phyloP scores from a whole-genome alignment of 2,329 filamentous ascomycete species.

The Colletotrichum sp. region DNA sequence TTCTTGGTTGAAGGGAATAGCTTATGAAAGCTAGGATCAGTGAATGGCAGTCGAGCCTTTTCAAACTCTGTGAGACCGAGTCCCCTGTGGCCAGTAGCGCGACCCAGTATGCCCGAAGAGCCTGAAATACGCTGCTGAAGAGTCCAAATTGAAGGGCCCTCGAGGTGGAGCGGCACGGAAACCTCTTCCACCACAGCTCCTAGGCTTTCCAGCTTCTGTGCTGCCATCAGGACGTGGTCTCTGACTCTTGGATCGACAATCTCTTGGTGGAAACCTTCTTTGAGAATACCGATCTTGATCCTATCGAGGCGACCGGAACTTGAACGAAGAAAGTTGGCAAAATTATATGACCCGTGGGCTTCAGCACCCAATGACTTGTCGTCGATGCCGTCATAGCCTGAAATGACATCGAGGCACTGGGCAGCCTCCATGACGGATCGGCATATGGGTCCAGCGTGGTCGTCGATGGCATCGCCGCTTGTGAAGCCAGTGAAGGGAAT shows the following conservation, averaged over 20 bases:
- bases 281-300: constrained; percentile 46
- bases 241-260: constrained; percentile 44
- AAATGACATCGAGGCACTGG: constrained; percentile 46
- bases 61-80: constrained; percentile 58
- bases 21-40: constrained; percentile 52
- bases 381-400: constrained; percentile 54
- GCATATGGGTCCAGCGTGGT: constrained; percentile 53
- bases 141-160: constrained; percentile 57
- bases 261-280: constrained; percentile 47
- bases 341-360: constrained; percentile 31
- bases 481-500: constrained; percentile 57
- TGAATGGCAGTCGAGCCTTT: constrained; percentile 49
- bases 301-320: constrained; percentile 30
- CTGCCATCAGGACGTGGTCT: constrained; percentile 45
- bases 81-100: constrained; percentile 51
- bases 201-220: constrained; percentile 43
- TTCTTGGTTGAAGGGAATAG: constrained; percentile 60
- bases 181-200: constrained; percentile 56
- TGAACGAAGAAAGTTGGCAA: constrained; percentile 23
- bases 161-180: constrained; percentile 52
- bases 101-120: constrained; percentile 44
- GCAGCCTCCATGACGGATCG: constrained; percentile 45
- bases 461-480: constrained; percentile 54
- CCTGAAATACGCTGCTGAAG: constrained; percentile 50
- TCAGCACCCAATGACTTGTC: constrained; percentile 43